Percentiles rank a stretch among this genome's conserved stretches.
Conservation (phyloP, 1,284 basidiomycete species). For the Heterobasidion parviporum region DNA sequence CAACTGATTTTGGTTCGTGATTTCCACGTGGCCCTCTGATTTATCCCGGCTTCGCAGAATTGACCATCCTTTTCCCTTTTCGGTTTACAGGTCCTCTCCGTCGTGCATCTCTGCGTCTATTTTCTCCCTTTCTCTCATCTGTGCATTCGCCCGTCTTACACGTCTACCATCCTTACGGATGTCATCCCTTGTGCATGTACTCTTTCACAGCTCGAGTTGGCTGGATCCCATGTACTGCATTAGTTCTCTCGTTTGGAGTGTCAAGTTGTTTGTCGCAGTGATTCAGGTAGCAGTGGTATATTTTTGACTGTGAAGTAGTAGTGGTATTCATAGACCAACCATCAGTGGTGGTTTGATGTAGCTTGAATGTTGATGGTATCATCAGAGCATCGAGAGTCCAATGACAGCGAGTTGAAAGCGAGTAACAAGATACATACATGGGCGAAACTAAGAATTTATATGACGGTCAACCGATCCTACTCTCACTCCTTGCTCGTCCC, state of each 20-base stretch:
- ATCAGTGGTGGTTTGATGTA: background rate
- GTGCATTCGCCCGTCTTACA: conserved; percentile 9
- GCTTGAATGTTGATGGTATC: no score
- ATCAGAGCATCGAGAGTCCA: no score
- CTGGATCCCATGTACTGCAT: conserved; percentile 11
- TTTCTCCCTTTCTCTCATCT: conserved; percentile 5
- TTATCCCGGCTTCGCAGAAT: conserved; percentile 1
- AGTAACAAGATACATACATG: background rate
- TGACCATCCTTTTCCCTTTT: background rate
- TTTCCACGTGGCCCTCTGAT: conserved; percentile 1
- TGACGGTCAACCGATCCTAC: background rate
- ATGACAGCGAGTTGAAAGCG: background rate
- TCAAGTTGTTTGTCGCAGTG: background rate
- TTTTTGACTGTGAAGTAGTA: background rate
- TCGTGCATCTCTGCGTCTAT: background rate
- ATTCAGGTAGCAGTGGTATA: background rate
- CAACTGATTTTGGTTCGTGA: conserved; percentile 17
- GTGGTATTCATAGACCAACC: background rate
- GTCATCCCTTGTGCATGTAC: conserved; percentile 13
- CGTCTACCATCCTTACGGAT: conserved; percentile 12
- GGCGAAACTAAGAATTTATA: background rate
- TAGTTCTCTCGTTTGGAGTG: conserved; percentile 1
- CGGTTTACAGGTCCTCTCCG: background rate
- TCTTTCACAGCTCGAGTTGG: conserved; percentile 12
- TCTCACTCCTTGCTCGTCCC: background rate